phyloP scores from a whole-genome alignment of 805 yeast genomes.

The Yarrowia sp. region DNA sequence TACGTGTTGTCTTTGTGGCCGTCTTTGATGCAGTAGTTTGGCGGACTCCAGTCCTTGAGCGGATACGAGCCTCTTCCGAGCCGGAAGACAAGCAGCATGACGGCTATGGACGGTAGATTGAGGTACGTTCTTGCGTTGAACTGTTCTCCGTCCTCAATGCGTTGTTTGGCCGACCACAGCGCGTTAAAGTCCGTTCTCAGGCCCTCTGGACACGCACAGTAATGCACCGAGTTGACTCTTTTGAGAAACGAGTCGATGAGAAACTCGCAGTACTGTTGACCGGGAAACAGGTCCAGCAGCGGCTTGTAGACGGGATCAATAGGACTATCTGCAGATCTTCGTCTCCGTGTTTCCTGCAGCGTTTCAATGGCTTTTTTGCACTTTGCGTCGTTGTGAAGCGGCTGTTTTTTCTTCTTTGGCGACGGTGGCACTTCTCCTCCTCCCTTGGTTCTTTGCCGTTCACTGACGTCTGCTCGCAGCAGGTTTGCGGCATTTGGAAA shows the following conservation, averaged over 20 bases:
- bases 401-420: slow-evolving; percentile 1
- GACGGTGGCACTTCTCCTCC: background rate
- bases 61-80: slow-evolving; percentile 16
- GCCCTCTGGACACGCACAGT: slow-evolving; percentile 11
- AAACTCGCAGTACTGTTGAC: slow-evolving; percentile 25
- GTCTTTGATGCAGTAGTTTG: slow-evolving; percentile 25
- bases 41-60: slow-evolving; percentile 22
- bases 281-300: slow-evolving; percentile 18
- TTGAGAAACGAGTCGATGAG: slow-evolving; percentile 18
- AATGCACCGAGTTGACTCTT: slow-evolving; percentile 6
- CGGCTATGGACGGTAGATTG: slow-evolving; percentile 17
- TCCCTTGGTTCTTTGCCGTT: background rate
- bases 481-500: slow-evolving; percentile 19
- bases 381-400: slow-evolving; percentile 1
- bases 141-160: slow-evolving; percentile 16
- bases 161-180: slow-evolving; percentile 23
- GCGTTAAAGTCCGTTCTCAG: slow-evolving; percentile 22
- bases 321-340: background rate
- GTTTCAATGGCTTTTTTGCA: slow-evolving; percentile 10
- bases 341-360: background rate
- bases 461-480: slow-evolving; percentile 5
- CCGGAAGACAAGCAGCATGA: slow-evolving; percentile 14
- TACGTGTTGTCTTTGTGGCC: slow-evolving; percentile 18
- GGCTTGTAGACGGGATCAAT: slow-evolving; percentile 21
- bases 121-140: slow-evolving; percentile 17